A percentile compares a stretch with the other conserved stretches of the same genome.
Evolutionary conservation across 768 basidiomycete genomes (phyloP).

Genomic region (Psilocybe azurescens): DNA sequence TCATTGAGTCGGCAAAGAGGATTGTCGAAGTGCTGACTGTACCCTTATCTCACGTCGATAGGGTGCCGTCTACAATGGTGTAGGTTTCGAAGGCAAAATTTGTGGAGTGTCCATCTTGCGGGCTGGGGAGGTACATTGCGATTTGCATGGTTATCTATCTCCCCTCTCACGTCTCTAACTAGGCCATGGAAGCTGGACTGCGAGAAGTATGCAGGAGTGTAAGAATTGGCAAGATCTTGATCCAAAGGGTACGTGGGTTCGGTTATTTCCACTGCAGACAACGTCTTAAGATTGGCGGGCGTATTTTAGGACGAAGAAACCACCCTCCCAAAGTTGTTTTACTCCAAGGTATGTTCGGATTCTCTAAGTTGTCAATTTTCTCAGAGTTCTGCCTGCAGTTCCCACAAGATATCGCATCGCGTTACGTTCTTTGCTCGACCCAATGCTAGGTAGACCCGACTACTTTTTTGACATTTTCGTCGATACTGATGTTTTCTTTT

Average conservation of each 20-base stretch:
- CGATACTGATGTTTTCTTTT: background rate
- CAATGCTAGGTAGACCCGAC: constrained; percentile 2
- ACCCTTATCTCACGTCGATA: constrained; percentile 29
- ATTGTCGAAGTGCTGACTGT: constrained; percentile 1
- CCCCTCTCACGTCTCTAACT: constrained; percentile 2
- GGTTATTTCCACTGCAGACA: background rate
- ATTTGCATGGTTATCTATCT: background rate
- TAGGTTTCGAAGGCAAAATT: constrained; percentile 95
- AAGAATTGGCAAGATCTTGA: constrained; percentile 97
- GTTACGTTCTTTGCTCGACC: constrained; percentile 87
- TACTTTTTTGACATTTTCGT: background rate
- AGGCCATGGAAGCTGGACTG: constrained; percentile 98
- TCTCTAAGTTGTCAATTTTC: background rate
- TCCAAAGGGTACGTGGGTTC: constrained; percentile 77
- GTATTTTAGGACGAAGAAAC: constrained; percentile 88
- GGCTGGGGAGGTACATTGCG: constrained; percentile 76
- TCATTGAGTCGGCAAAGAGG: background rate
- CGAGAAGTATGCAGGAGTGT: constrained; percentile 94
- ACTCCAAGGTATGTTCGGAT: constrained; percentile 63
- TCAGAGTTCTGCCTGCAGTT: constrained; percentile 51
- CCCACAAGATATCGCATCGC: constrained; percentile 88
- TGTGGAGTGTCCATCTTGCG: constrained; percentile 95
- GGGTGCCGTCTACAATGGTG: constrained; percentile 87
- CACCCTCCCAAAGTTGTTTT: constrained; percentile 90
- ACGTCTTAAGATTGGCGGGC: background rate